Conservation (phyloP, 1,284 basidiomycete genomes). For the Mrakiaceae sp. region DNA sequence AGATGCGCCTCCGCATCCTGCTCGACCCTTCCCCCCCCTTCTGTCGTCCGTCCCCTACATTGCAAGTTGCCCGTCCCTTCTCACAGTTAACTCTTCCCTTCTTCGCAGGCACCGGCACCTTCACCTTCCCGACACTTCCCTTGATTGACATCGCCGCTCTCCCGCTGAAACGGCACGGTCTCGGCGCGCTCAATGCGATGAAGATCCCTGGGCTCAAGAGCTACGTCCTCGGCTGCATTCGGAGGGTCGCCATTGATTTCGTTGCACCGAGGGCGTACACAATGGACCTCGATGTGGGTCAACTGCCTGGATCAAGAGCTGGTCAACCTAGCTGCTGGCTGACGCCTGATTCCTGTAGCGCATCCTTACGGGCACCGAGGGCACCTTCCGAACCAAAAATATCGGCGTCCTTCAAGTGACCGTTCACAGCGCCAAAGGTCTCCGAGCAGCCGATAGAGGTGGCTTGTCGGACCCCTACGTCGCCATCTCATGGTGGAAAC, state of each 20-base stretch:
- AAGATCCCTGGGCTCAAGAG: constrained; percentile 17
- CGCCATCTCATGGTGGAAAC: constrained; percentile 29
- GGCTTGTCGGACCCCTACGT: constrained; percentile 34
- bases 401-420: constrained; percentile 34
- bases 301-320: neutral
- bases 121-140: constrained; percentile 33
- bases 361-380: constrained; percentile 31
- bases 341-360: constrained; percentile 19
- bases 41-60: constrained; percentile 18
- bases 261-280: constrained; percentile 32
- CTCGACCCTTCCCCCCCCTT: constrained; percentile 35
- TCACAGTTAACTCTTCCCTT: too few species aligned
- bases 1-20: constrained; percentile 30
- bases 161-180: constrained; percentile 26
- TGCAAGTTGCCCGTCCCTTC: too few species aligned
- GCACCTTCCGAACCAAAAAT: constrained; percentile 25
- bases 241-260: constrained; percentile 31
- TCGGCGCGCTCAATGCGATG: constrained; percentile 33
- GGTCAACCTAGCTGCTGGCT: neutral
- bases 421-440: constrained; percentile 28
- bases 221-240: constrained; percentile 22
- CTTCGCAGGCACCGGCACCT: constrained; percentile 22
- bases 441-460: constrained; percentile 23
- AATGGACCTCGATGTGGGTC: constrained; percentile 30
- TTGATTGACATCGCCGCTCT: constrained; percentile 35